Conservation (phyloP, 2,329 filamentous ascomycete genomes). For the Bipolaris oryzae region DNA sequence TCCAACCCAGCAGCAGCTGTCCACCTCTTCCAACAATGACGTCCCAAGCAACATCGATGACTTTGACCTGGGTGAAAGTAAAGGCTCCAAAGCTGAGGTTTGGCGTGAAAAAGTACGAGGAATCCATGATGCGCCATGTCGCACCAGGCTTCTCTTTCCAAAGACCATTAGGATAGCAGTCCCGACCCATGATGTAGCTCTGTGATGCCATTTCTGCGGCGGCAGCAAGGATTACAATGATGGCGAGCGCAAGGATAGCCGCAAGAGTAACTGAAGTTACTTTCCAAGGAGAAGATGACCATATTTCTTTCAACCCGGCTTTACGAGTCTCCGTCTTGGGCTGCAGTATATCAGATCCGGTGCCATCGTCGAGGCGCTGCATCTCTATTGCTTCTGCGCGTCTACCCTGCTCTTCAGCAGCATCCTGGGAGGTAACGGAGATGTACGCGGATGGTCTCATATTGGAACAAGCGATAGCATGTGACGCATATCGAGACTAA, state of each 20-base stretch:
- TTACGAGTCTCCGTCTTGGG: not conserved
- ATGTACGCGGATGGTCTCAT: not conserved
- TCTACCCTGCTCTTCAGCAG: not conserved
- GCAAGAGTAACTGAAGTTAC: constrained; percentile 22
- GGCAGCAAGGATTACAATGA: constrained; percentile 36
- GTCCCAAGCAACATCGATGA: constrained; percentile 49
- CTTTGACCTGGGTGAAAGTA: constrained; percentile 46
- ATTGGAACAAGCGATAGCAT: not conserved
- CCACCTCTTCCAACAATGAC: constrained; percentile 45
- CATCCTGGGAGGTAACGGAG: not conserved
- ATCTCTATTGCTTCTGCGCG: not conserved
- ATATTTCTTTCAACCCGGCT: constrained; percentile 6
- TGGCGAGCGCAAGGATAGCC: constrained; percentile 30
- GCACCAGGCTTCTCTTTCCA: constrained; percentile 37
- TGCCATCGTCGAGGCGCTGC: not conserved
- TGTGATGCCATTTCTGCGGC: constrained; percentile 37
- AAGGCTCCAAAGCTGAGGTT: constrained; percentile 41
- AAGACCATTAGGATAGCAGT: constrained; percentile 43
- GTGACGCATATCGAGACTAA: not conserved
- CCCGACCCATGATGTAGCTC: constrained; percentile 32
- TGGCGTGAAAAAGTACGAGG: constrained; percentile 42
- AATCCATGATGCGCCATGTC: constrained; percentile 46
- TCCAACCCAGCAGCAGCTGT: constrained; percentile 40
- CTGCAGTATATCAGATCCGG: constrained; percentile 2
- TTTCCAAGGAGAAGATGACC: constrained; percentile 32